These are phyloP conservation scores for Hericium alpestre DNA, from an alignment of 768 basidiomycete species.

Conservation along the genomic window DNA sequence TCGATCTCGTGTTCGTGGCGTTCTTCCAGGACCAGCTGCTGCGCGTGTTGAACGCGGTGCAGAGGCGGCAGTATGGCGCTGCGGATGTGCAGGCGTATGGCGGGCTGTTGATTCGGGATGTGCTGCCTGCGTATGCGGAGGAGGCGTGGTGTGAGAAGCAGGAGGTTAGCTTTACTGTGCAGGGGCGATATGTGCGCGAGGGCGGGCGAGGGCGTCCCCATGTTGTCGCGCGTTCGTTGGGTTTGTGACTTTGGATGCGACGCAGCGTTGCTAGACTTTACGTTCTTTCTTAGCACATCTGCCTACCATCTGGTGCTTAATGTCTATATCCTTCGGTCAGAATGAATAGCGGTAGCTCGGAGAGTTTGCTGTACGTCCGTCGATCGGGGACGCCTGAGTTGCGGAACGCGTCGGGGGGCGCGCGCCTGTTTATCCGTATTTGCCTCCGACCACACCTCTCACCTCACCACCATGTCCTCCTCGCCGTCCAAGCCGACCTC, in stretches of 20 bases:
- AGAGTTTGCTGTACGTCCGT: no score
- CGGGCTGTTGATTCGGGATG: constrained; percentile 35
- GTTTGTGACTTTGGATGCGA: no score
- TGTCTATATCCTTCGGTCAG: no score
- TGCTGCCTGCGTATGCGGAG: constrained; percentile 51
- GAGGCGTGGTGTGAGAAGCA: constrained; percentile 18
- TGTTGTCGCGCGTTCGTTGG: no score
- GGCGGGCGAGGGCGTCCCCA: no score
- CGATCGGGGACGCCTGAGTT: no score
- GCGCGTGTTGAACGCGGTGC: constrained; percentile 43
- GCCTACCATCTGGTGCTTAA: no score
- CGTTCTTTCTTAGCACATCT: no score
- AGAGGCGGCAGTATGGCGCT: constrained; percentile 40
- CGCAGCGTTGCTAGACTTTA: no score
- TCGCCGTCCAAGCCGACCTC: constrained; percentile 48
- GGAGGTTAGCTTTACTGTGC: no score
- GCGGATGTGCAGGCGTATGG: constrained; percentile 49
- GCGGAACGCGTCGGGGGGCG: background rate
- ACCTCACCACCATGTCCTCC: constrained; percentile 29
- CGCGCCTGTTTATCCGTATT: constrained; percentile 7
- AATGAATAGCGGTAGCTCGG: no score
- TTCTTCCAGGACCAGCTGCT: constrained; percentile 51
- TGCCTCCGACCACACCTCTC: background rate
- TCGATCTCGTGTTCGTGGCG: constrained; percentile 71
- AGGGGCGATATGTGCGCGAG: no score